Conservation (phyloP, 208 protist species). For the Strigomonas oncopelti region DNA sequence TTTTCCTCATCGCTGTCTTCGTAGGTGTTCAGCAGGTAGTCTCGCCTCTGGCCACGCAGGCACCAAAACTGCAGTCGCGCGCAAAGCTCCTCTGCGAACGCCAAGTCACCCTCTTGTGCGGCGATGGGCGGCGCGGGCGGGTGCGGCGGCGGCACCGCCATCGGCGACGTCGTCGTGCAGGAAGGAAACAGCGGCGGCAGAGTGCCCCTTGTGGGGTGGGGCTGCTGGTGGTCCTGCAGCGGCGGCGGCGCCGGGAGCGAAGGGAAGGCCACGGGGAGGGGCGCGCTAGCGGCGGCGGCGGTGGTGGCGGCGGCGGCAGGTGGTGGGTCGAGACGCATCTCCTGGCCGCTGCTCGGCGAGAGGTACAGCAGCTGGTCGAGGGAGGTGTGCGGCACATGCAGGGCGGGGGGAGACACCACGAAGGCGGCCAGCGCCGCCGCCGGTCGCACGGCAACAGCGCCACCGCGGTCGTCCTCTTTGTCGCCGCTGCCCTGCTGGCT, state of each 20-base stretch:
- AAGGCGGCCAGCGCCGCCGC: slow-evolving; percentile 1
- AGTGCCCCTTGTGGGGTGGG: too few relatives aligned
- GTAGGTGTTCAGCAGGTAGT: slow-evolving; percentile 26
- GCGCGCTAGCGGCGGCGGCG: too few relatives aligned
- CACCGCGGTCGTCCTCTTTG: neutral
- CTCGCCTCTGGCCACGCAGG: slow-evolving; percentile 48
- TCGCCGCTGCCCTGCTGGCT: neutral
- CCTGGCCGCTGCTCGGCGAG: neutral
- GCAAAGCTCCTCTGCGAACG: slow-evolving; percentile 61
- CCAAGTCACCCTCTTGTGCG: slow-evolving; percentile 39
- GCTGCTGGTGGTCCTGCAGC: neutral
- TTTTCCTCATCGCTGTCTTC: neutral
- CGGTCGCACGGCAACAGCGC: neutral
- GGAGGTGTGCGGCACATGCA: neutral
- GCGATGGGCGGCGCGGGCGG: neutral
- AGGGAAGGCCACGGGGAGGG: too few relatives aligned
- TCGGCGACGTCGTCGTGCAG: too few relatives aligned
- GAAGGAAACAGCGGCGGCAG: too few relatives aligned
- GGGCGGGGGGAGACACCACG: neutral
- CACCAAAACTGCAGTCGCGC: slow-evolving; percentile 69
- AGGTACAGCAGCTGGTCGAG: neutral
- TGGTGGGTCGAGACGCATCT: neutral
- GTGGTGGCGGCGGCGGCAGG: too few relatives aligned
- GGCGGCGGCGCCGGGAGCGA: neutral
- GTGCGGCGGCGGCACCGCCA: neutral